A percentile compares a stretch with the other conserved stretches of the same genome.
Conservation (phyloP, 192 early-diverging fungal species). For the Blastocladiella britannica region DNA sequence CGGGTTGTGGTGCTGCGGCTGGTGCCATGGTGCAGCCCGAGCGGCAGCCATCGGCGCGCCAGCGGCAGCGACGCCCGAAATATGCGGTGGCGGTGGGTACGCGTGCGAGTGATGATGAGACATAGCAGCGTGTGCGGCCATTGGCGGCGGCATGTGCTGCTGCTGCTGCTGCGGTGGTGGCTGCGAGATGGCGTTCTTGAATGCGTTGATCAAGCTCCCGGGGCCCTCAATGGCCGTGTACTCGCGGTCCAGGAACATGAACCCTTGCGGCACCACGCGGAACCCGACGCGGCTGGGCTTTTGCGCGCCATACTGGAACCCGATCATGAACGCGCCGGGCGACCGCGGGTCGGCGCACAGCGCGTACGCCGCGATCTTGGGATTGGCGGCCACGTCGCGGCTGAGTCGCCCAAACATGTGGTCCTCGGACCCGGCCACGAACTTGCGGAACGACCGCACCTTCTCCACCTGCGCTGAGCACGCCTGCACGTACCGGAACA, state of each 20-base stretch:
- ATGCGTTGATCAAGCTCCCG: not conserved
- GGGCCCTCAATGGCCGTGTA: not conserved
- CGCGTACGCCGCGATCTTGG: not conserved
- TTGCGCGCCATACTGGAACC: not conserved
- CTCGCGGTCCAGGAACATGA: not conserved
- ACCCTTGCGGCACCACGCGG: not conserved
- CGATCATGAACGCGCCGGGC: not conserved
- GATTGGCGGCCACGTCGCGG: not conserved
- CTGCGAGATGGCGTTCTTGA: not conserved
- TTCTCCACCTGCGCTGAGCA: not conserved
- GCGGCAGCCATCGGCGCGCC: too few relatives aligned
- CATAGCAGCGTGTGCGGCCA: too few relatives aligned
- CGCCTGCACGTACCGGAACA: not conserved
- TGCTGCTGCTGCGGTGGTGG: too few relatives aligned
- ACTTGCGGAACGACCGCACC: not conserved
- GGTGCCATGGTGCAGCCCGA: too few relatives aligned
- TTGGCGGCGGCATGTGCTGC: too few relatives aligned
- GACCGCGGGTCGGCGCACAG: not conserved
- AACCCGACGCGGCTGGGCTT: not conserved
- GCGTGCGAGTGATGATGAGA: too few relatives aligned
- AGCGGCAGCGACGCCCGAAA: too few relatives aligned
- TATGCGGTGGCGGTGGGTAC: too few relatives aligned
- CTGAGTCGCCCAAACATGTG: not conserved
- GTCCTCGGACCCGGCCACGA: not conserved
- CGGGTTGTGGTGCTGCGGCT: too few relatives aligned